phyloP scores from a whole-genome alignment of 2,329 filamentous ascomycete genomes.

The Helotiales sp. region DNA sequence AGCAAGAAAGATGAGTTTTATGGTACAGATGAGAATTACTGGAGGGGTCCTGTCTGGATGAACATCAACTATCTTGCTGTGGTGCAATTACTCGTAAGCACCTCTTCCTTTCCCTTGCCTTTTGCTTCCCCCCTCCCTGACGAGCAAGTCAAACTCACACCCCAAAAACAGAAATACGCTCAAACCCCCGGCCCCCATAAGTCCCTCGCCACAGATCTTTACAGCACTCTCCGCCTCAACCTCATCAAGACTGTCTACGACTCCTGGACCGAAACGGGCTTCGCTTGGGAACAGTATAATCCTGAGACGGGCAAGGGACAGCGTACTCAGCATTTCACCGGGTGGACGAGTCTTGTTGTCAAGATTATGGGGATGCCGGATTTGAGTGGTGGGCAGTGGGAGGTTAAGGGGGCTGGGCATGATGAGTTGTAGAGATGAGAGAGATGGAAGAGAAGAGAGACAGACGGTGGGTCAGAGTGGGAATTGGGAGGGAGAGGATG shows the following conservation, averaged over 20 bases:
- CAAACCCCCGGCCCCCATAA: slow-evolving; percentile 67
- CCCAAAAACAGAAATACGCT: slow-evolving; percentile 66
- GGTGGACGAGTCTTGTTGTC: slow-evolving; percentile 97
- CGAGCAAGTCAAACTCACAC: no score
- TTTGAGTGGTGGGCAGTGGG: slow-evolving; percentile 38
- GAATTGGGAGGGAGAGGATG: neutral
- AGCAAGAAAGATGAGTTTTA: slow-evolving; percentile 84
- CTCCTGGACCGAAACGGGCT: slow-evolving; percentile 88
- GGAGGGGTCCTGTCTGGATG: slow-evolving; percentile 93
- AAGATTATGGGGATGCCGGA: slow-evolving; percentile 97
- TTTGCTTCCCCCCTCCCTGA: neutral
- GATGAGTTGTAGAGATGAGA: slow-evolving; percentile 33
- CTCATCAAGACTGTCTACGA: slow-evolving; percentile 87
- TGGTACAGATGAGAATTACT: slow-evolving; percentile 94
- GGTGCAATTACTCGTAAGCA: slow-evolving; percentile 76
- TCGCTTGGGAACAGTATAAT: slow-evolving; percentile 99
- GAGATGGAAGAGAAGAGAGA: neutral
- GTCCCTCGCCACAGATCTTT: slow-evolving; percentile 71
- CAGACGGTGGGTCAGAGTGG: neutral
- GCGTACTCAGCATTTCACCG: slow-evolving; percentile 95
- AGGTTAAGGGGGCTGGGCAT: slow-evolving; percentile 24
- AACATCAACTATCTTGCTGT: slow-evolving; percentile 93
- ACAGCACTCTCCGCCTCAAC: slow-evolving; percentile 78
- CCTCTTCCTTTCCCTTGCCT: slow-evolving; percentile 33
- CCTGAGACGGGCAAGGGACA: slow-evolving; percentile 92